A percentile compares a stretch with the other conserved stretches of the same genome.
phyloP scores from a whole-genome alignment of 225 moss, liverwort and hornwort genomes.

The Sphagnum contortum region DNA sequence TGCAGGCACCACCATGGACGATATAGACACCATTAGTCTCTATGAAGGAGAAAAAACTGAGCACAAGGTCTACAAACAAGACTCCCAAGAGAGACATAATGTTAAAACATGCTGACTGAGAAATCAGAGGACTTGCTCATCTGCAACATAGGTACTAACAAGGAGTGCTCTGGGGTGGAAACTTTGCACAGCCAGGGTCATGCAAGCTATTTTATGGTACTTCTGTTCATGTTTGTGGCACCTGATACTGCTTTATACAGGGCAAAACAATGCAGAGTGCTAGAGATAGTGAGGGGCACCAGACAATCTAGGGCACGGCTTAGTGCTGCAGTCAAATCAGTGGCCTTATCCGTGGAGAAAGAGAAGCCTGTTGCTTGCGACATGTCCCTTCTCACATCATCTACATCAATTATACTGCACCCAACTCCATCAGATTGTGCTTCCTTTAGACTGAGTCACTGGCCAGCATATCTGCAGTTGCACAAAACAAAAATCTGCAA shows the following conservation, averaged over 20 bases:
- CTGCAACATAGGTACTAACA: no score
- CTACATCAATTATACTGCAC: conserved; percentile 34
- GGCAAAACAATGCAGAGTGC: background rate
- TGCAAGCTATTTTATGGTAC: no score
- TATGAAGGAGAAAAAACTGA: background rate
- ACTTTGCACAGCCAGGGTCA: no score
- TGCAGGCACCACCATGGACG: conserved; percentile 8
- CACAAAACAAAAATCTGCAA: background rate
- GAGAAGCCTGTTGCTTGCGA: conserved; percentile 51
- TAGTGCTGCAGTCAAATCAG: conserved; percentile 36
- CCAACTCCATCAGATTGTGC: no score
- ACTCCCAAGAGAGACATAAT: no score
- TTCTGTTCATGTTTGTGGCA: no score
- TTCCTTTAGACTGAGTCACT: no score
- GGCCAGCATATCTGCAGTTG: conserved; percentile 1
- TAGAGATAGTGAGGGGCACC: conserved; percentile 13
- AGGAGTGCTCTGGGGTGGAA: no score
- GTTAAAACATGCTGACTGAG: no score
- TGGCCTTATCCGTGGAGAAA: conserved; percentile 23
- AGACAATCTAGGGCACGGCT: conserved; percentile 37
- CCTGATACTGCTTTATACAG: no score
- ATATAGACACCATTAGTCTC: background rate
- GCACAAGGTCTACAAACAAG: no score
- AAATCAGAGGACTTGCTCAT: no score
- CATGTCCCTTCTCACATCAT: conserved; percentile 18